Evolutionary conservation across 805 yeast species (phyloP).

Genomic region (Nakazawaea pomicola): DNA sequence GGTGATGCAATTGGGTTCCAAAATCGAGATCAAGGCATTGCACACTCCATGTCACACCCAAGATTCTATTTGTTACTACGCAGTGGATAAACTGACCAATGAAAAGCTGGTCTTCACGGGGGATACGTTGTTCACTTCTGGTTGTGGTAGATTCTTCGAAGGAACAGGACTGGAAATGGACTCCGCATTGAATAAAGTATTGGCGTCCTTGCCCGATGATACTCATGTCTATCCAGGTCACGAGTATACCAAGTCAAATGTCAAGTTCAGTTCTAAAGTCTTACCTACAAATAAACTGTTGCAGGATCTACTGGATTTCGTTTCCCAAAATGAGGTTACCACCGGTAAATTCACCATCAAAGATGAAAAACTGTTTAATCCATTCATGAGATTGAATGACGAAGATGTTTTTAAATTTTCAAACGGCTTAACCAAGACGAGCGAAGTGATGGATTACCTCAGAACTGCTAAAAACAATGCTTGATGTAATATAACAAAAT

Average conservation of each 20-base stretch:
- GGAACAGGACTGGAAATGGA: constrained; percentile 85
- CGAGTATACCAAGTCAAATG: constrained; percentile 85
- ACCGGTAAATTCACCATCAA: constrained; percentile 82
- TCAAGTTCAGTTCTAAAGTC: constrained; percentile 67
- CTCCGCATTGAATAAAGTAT: constrained; percentile 49
- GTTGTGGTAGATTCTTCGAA: constrained; percentile 96
- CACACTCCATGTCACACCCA: constrained; percentile 98
- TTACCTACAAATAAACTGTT: constrained; percentile 49
- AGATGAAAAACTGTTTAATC: constrained; percentile 81
- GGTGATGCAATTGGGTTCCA: constrained; percentile 55
- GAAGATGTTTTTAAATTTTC: constrained; percentile 48
- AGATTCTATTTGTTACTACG: constrained; percentile 89
- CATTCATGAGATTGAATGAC: constrained; percentile 79
- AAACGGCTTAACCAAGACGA: constrained; percentile 45
- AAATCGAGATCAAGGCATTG: constrained; percentile 66
- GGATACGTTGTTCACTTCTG: constrained; percentile 89
- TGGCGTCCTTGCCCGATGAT: constrained; percentile 59
- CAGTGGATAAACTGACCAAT: constrained; percentile 54
- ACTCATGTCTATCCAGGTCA: constrained; percentile 91
- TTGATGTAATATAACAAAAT: constrained; percentile 17
- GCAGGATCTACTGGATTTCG: constrained; percentile 45
- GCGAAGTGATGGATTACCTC: constrained; percentile 64
- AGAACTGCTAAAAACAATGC: constrained; percentile 72
- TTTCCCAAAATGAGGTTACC: constrained; percentile 57
- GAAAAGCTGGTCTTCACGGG: constrained; percentile 87